A percentile compares a stretch with the other conserved stretches of the same genome.
These are phyloP conservation scores for Oenanthe sinensis DNA, from an alignment of 129 eudicot genomes.

Conservation along the genomic window DNA sequence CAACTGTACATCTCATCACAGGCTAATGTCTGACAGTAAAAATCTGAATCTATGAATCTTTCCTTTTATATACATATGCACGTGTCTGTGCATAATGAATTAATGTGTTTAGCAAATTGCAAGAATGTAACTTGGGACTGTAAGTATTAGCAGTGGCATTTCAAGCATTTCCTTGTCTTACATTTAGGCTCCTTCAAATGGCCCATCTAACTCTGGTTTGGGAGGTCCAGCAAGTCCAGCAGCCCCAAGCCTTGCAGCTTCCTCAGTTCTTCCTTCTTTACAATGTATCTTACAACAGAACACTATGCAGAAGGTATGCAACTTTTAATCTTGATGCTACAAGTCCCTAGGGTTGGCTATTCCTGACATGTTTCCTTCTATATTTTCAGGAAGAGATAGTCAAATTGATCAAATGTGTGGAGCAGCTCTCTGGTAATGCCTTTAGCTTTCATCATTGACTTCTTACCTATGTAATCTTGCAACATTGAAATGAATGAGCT, in stretches of 20 bases:
- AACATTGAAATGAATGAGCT: slow-evolving; percentile 1
- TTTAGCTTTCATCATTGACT: slow-evolving; percentile 12
- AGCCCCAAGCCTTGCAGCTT: slow-evolving; percentile 34
- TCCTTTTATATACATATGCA: not conserved
- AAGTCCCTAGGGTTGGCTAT: not conserved
- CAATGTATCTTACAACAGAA: slow-evolving; percentile 80
- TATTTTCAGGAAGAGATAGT: slow-evolving; percentile 65
- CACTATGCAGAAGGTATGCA: slow-evolving; percentile 60
- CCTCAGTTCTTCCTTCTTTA: slow-evolving; percentile 69
- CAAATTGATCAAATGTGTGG: slow-evolving; percentile 67
- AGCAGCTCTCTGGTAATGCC: slow-evolving; percentile 53
- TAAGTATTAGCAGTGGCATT: slow-evolving; percentile 16
- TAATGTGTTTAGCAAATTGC: not conserved
- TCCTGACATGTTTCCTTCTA: slow-evolving; percentile 12
- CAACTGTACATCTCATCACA: not conserved
- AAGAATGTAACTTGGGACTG: slow-evolving; percentile 12
- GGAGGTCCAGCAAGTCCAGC: slow-evolving; percentile 39
- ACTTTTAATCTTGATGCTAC: slow-evolving; percentile 13
- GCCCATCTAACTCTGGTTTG: slow-evolving; percentile 24
- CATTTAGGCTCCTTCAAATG: slow-evolving; percentile 40
- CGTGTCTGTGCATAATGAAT: not conserved
- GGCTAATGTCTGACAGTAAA: not conserved
- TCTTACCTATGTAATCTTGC: not conserved
- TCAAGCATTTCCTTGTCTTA: slow-evolving; percentile 23
- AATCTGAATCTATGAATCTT: not conserved